Base-by-base conservation (phyloP, 352 stramenopile genomes). In the Globisporangium okanoganense region DNA sequence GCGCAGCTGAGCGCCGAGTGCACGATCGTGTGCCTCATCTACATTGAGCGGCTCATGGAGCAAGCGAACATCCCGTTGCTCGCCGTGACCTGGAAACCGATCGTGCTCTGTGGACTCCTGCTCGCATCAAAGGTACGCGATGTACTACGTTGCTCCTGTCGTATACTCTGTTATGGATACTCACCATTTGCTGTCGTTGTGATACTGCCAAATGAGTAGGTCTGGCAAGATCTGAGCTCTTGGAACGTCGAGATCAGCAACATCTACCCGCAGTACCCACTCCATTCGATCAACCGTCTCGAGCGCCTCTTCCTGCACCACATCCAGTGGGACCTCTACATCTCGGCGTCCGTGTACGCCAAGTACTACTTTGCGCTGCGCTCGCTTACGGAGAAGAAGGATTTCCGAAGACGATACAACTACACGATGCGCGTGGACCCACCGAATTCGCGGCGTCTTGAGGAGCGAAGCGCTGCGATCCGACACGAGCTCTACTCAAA, bases 341-440 rank as follows among this genome's bases (percentile, higher is more conserved):
- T 99, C 74, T 98, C 93, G 6, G 81, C 73, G 16, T 91, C 79
- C 1, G 83, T 98, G 40, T 98, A 98, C 66, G 97, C 97, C 61
- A 99, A 99, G 73, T 99, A 99, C 72, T 99, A 99, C 82, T 99
- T 99, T 76, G 97, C 97, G 24, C 73, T 99, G 45, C 90, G 97
- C 2, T 94, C 85, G 25, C 75, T 97, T 16, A 94, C 83, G 1
- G 90, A 97, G 71, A 93, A 95, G 64, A 94, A 94, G 36, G 82
- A 97, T 56, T 97, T 97, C 56, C 87, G 88, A 36, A 77, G 89
- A 40, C 74, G 87, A 41, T 96, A 96, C 74, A 96, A 95, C 61
- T 94, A 92, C 64, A 93, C 85, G 1, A 93, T 96, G 75, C 83
- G 85, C 35, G 85, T 95, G 44, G 80, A 94, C 41, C 81, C 86